Evolutionary conservation across 2,329 filamentous ascomycete genomes (phyloP).

Genomic region (Fusarium luffae): DNA sequence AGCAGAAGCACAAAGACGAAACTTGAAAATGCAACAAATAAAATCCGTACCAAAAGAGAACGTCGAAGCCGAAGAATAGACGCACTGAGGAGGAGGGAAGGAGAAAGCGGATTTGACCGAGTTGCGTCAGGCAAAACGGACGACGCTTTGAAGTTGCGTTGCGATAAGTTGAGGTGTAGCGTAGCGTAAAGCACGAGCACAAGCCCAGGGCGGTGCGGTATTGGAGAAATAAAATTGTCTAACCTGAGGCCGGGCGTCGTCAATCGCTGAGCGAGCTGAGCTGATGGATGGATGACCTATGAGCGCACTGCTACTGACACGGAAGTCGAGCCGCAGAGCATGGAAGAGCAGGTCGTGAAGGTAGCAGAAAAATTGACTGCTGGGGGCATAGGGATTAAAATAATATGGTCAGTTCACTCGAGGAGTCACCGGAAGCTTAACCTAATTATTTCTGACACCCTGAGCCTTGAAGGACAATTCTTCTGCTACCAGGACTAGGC

Average conservation of each 20-base stretch:
- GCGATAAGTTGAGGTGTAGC: constrained; percentile 18
- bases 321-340: constrained; percentile 24
- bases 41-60: constrained; percentile 14
- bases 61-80: constrained; percentile 32
- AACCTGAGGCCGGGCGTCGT: constrained; percentile 12
- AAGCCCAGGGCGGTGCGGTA: constrained; percentile 6
- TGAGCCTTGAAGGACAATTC: neutral
- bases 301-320: constrained; percentile 17
- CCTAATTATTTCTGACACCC: neutral
- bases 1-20: constrained; percentile 19
- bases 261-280: constrained; percentile 2
- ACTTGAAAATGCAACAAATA: constrained; percentile 6
- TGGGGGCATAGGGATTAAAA: neutral
- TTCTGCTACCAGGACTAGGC: neutral
- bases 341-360: neutral
- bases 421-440: neutral
- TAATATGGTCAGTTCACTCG: neutral
- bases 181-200: constrained; percentile 14
- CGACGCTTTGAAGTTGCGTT: constrained; percentile 38
- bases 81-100: constrained; percentile 25
- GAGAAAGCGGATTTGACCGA: constrained; percentile 28
- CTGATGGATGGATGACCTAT: constrained; percentile 16
- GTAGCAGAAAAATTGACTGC: neutral
- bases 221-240: constrained; percentile 48
- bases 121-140: constrained; percentile 45